Conservation (phyloP, 1,139 yeast species). For the Taphrina communis region DNA sequence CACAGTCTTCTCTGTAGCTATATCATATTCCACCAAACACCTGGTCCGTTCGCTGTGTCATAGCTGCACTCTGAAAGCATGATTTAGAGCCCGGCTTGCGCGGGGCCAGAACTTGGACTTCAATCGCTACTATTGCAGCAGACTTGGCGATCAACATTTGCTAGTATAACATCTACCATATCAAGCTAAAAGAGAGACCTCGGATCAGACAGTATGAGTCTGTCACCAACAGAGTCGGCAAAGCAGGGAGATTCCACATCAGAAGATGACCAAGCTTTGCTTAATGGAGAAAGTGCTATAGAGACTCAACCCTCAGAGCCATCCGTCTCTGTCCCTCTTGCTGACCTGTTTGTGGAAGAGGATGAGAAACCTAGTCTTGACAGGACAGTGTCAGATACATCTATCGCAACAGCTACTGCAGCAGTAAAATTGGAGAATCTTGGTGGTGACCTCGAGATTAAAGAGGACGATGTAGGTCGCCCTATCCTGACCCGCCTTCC, state of each 20-base stretch:
- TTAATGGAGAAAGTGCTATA: background rate
- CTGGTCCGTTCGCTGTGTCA: too few relatives aligned
- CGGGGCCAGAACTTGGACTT: background rate
- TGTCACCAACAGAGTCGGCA: too few relatives aligned
- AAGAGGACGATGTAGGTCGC: slow-evolving; percentile 19
- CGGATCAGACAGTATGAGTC: background rate
- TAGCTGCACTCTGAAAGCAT: background rate
- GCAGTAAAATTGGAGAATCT: slow-evolving; percentile 8
- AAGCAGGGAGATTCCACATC: too few relatives aligned
- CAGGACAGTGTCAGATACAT: background rate
- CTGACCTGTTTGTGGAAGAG: slow-evolving; percentile 9
- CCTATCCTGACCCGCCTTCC: slow-evolving; percentile 5
- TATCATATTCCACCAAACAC: too few relatives aligned
- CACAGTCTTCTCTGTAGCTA: background rate
- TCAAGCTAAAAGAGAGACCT: background rate
- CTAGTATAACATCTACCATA: background rate
- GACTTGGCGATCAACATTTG: background rate
- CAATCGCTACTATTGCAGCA: slow-evolving; percentile 10
- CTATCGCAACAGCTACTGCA: background rate
- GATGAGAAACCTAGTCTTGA: background rate
- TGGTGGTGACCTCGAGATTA: slow-evolving; percentile 26
- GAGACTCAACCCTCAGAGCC: background rate
- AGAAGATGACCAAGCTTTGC: background rate
- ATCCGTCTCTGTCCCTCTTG: background rate
- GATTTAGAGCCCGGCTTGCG: slow-evolving; percentile 3